phyloP scores from a whole-genome alignment of 1,139 yeast genomes.

The Candida labiduridarum region DNA sequence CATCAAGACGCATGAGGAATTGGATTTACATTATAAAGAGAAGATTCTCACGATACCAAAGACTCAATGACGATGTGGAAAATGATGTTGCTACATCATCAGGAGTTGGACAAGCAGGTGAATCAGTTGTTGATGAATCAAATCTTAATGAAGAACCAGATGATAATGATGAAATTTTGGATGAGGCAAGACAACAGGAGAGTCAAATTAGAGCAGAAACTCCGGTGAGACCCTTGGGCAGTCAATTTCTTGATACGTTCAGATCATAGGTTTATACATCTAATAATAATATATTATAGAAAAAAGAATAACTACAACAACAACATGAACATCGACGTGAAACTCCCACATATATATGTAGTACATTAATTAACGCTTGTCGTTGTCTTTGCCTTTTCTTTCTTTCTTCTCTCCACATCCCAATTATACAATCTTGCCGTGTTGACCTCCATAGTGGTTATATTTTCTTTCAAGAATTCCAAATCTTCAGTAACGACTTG shows the following conservation, averaged over 20 bases:
- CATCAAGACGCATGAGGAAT: conserved; percentile 18
- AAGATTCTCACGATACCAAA: conserved; percentile 16
- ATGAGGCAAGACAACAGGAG: conserved; percentile 24
- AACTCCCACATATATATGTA: too few relatives aligned
- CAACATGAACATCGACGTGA: too few relatives aligned
- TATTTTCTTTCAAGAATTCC: conserved; percentile 86
- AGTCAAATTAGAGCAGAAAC: conserved; percentile 49
- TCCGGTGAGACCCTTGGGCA: conserved; percentile 60
- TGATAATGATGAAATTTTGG: conserved; percentile 28
- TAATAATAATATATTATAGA: not conserved
- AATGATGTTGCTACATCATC: conserved; percentile 11
- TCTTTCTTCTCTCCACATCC: conserved; percentile 86
- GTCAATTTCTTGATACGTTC: conserved; percentile 61
- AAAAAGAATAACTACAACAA: not conserved
- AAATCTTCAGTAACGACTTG: conserved; percentile 75
- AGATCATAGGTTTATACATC: conserved; percentile 30
- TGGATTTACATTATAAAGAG: conserved; percentile 8
- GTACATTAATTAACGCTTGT: too few relatives aligned
- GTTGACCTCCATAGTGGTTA: conserved; percentile 97
- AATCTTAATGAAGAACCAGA: conserved; percentile 18
- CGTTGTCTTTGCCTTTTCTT: conserved; percentile 23
- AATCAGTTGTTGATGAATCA: not conserved
- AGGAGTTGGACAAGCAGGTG: not conserved
- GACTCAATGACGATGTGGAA: conserved; percentile 16
- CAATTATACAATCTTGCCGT: conserved; percentile 94